Evolutionary conservation across 2,329 filamentous ascomycete species (phyloP), one percentile per base, ranked within the genome.

Genomic region (Phaeomoniella chlamydospora): DNA sequence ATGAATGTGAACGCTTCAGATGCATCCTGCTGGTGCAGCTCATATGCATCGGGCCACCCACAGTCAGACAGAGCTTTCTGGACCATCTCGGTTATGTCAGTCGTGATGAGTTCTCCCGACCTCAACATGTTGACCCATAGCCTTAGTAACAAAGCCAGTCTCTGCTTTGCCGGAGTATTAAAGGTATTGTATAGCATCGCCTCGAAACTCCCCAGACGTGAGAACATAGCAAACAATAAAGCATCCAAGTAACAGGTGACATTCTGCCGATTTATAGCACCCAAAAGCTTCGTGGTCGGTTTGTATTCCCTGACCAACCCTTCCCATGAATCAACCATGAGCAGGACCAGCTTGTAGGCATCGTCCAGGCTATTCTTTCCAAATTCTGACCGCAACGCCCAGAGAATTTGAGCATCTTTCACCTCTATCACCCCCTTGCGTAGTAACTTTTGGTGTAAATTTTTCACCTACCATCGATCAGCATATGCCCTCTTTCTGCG

Each of bases 201-300:
- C 56, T 96, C 88, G 54, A 94, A 98, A 43, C 81, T 87, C 45
- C 85, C 80, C 26, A 94, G 68, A 41, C 83, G 78, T 13, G 83
- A 81, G 54, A 96, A 96, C 85, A 98, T 94, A 54, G 88, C 81
- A 54, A 94, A 96, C 2, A 98, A 69, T 15, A 96, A 62, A 1
- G 88, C 72, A 54, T 96, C 90, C 12, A 96, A 65, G 54, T 92
- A 96, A 61, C 90, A 98, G n/a, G 88, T 96, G 22, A 94, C 85
- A 33, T 73, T 74, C 31, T 79, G 70, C 33, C 86, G 70, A 51
- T 98, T 98, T 47, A 84, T 80, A 10, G 90, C 88, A 4, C 90
- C 90, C 3, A 84, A 62, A 63, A 96, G 76, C 38, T 71, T 70
- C 5, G 80, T 68, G 36, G 69, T 68, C 5, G 84, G 74, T 37